Conservation (phyloP, 768 basidiomycete species). For the Boletellus ananiceps region DNA sequence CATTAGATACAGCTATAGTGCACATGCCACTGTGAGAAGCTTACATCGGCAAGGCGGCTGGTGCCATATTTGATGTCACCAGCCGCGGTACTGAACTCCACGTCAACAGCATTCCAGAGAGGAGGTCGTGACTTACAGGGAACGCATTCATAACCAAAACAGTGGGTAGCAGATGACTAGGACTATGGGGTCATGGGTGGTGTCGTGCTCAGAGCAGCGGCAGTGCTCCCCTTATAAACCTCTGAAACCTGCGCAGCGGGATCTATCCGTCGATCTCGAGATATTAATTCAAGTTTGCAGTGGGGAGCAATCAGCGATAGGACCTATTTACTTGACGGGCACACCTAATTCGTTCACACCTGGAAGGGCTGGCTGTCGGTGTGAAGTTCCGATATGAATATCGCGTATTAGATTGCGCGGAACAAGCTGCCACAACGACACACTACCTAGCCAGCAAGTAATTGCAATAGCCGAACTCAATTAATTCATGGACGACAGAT, state of each 20-base stretch:
- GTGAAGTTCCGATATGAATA: constrained; percentile 22
- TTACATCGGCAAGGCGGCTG: constrained; percentile 53
- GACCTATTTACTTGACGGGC: constrained; percentile 16
- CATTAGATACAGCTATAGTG: constrained; percentile 3
- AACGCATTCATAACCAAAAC: constrained; percentile 76
- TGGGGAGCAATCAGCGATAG: constrained; percentile 31
- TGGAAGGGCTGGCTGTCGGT: constrained; percentile 13
- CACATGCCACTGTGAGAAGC: constrained; percentile 15
- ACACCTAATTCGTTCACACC: constrained; percentile 31
- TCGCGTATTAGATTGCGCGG: constrained; percentile 30
- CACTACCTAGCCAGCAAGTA: constrained; percentile 25
- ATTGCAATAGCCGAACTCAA: constrained; percentile 31
- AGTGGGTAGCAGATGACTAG: constrained; percentile 27
- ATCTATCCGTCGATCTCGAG: constrained; percentile 19
- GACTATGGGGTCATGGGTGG: constrained; percentile 16
- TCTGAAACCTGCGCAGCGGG: constrained; percentile 3
- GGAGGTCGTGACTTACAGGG: constrained; percentile 41
- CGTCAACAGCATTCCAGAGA: constrained; percentile 14
- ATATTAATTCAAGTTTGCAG: constrained; percentile 19
- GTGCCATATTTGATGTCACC: constrained; percentile 59
- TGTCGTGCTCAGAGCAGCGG: constrained; percentile 3
- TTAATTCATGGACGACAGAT: constrained; percentile 29
- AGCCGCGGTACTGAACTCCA: constrained; percentile 42
- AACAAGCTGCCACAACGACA: constrained; percentile 19
- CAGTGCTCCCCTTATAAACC: constrained; percentile 28